Percentiles rank a stretch among this genome's conserved stretches.
Conservation (phyloP, 2,329 filamentous ascomycete species). For the Dactylellina haptotyla region DNA sequence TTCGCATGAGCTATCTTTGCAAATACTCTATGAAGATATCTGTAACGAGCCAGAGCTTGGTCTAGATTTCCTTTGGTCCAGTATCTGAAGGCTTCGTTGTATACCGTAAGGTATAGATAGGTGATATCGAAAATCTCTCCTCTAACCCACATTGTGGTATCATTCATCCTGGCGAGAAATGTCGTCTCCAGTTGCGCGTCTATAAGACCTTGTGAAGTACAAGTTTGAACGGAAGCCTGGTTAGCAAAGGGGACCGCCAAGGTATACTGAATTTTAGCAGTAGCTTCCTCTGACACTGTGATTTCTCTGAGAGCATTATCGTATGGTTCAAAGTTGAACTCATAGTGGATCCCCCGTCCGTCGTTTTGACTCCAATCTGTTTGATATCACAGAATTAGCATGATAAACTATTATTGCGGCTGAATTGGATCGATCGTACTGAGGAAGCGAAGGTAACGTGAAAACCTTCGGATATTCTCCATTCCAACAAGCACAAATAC, state of each 20-base stretch:
- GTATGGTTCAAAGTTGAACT: constrained; percentile 35
- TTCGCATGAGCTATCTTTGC: background rate
- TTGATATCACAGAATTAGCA: background rate
- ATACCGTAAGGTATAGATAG: background rate
- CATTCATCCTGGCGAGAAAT: constrained; percentile 17
- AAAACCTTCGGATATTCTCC: constrained; percentile 14
- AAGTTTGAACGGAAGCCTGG: constrained; percentile 17
- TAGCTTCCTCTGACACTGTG: background rate
- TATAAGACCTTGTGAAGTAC: constrained; percentile 11
- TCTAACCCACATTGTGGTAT: constrained; percentile 16
- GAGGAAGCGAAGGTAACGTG: constrained; percentile 16
- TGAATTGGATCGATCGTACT: constrained; percentile 15
- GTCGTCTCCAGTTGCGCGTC: background rate
- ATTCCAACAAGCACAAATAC: constrained; percentile 25
- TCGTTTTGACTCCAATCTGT: constrained; percentile 33
- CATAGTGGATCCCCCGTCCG: constrained; percentile 27
- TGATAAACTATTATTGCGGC: too few species aligned
- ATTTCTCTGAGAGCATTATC: constrained; percentile 1
- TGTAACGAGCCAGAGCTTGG: constrained; percentile 5
- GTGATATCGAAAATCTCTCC: constrained; percentile 1
- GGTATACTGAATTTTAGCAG: background rate
- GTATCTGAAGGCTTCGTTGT: constrained; percentile 6
- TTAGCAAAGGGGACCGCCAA: background rate
- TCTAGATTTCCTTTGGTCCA: constrained; percentile 9
- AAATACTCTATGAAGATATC: background rate